Base-by-base conservation (phyloP, 208 protist species). In the Tritrichomonas foetus region DNA sequence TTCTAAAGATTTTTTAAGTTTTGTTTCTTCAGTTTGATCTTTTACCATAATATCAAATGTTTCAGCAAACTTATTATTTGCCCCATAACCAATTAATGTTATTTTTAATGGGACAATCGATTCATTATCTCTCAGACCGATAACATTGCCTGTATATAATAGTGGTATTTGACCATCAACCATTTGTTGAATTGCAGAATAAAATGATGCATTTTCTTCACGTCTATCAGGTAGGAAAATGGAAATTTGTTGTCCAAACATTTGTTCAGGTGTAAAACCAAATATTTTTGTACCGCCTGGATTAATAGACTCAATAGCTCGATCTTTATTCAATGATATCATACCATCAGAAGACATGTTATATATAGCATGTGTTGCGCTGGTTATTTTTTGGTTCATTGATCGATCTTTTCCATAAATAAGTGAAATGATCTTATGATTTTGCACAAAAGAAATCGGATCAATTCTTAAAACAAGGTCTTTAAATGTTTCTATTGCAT, bases 1-100 rank as follows among this genome's bases (percentile, higher is more conserved):
- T 30, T 89, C 78, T 20, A 89, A 20, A 30, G 47, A 16, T 50
- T 53, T 27, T 47, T 89, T 89, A n/a, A 33, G 47, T 3, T 47
- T 47, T 5, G 33, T 57, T 57, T 89, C 78, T 89, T 89, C 47
- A 44, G 78, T 57, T n/a, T 89, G 41, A 57, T 89, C 78, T 47
- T 89, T n/a, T 20, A 25, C 53, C 47, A 89, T 89, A 20, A 89
- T 27, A 39, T 16, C 47, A n/a, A 89, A 89, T 20, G 47, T 33
- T 2, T 89, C 47, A 20, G 78, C 78, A 49, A 53, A n/a, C 41
- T 47, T 89, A 16, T 53, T 13, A 49, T 89, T 89, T n/a, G 47
- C 11, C 16, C n/a, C 33, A n/a, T 57, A 57, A 22, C 78, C 78
- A 9, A 89, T 20, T 16, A 89, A 39, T 61, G 78, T 89, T 33